Evolutionary conservation across 1,284 basidiomycete species (phyloP), one percentile per base, ranked within the genome.

Genomic region (Leccinum ambiguum): DNA sequence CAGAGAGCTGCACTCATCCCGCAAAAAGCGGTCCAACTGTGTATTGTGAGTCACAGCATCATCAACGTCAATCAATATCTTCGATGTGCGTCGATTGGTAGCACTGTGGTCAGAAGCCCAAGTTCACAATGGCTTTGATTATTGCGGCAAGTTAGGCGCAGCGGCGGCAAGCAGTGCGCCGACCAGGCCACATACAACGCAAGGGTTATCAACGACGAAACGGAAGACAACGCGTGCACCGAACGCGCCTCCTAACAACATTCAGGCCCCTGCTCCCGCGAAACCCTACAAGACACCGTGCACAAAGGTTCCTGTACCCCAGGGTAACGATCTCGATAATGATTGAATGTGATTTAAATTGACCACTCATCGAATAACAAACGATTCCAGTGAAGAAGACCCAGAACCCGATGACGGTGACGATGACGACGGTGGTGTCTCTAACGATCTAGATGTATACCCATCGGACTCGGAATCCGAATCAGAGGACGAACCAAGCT

Each of bases 101-200:
- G 74, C 41, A 76, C 39, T 75, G 74, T 69, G 70, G 73, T 41
- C 73, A 76, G 67, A 78, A 76, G 61, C 75, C 76, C 59, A 78
- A 69, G 68, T 78, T 70, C 73, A 74, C 33, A 36, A 59, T 36
- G 58, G 61, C 62, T 78, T 75, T 65, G 72, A 75, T 64, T 76
- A 76, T 67, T 78, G 74, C 48, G 67, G 74, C n/a, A 75, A 71
- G 63, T 74, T 69, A 21, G 76, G 76, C 61, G 76, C 76, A 5
- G 67, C 75, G 2, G 66, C 69, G 11, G 76, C 74, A 4, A 48
- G 59, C 21, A 18, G 60, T 6, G 63, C 56, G 13, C 74, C 66
- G 54, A 59, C 60, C 56, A 75, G 67, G 64, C 69, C 62, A 61
- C 60, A 9, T 13, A 39, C 63, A 53, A 39, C 61, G 6, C 69